These are phyloP conservation scores for Pythium apleroticum DNA, from an alignment of 352 stramenopile species.

Conservation along the genomic window DNA sequence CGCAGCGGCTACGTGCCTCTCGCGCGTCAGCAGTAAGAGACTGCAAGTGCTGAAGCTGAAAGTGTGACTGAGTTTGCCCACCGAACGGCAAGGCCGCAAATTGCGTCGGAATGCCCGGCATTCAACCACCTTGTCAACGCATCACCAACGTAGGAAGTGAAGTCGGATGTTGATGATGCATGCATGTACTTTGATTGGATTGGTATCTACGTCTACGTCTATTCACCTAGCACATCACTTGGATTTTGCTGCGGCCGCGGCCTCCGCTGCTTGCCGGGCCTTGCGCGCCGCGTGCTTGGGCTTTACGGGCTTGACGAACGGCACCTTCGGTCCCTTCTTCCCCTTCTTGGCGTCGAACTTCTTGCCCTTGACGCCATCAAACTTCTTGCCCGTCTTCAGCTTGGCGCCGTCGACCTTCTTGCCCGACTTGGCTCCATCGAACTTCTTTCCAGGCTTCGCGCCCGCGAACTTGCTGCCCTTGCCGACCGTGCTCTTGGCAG, in stretches of 20 bases:
- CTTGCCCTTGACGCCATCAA: conserved; percentile 25
- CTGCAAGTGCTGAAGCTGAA: background rate
- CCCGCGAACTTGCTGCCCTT: conserved; percentile 39
- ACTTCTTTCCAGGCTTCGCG: conserved; percentile 23
- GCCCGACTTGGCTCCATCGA: background rate
- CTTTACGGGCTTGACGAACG: conserved; percentile 55
- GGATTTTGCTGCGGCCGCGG: background rate
- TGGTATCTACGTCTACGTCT: background rate
- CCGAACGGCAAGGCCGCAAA: background rate
- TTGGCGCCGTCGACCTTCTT: background rate
- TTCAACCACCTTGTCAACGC: background rate
- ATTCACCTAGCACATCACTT: background rate
- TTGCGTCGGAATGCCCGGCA: too few species aligned
- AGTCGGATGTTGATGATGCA: background rate
- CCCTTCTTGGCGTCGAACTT: conserved; percentile 23
- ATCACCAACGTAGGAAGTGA: background rate
- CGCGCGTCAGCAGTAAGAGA: conserved; percentile 16
- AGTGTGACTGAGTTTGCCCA: background rate
- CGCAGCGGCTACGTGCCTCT: conserved; percentile 55
- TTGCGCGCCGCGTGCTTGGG: conserved; percentile 73
- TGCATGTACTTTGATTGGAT: background rate
- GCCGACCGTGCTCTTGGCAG: conserved; percentile 9
- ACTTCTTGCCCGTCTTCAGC: conserved; percentile 33
- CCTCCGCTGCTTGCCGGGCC: conserved; percentile 21
- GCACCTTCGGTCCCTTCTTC: conserved; percentile 28